Evolutionary conservation across 768 basidiomycete genomes (phyloP).

Genomic region (Kwoniella dendrophila): DNA sequence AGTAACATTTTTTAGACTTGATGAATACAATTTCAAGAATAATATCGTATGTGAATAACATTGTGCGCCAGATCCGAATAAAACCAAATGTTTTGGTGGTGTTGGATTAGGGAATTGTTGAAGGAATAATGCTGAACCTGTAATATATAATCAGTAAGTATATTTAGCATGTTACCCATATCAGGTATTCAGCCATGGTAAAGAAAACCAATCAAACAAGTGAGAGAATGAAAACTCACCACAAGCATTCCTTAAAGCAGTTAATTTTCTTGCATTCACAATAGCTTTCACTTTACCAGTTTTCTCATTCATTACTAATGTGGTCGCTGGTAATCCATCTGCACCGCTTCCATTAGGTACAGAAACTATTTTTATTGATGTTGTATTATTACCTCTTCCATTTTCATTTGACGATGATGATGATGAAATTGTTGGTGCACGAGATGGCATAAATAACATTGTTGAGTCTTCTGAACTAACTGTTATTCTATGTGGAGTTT

Average conservation of each 20-base stretch:
- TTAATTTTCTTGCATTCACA: constrained; percentile 75
- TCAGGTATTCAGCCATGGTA: background rate
- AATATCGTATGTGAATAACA: constrained; percentile 46
- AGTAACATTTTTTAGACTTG: constrained; percentile 31
- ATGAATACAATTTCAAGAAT: constrained; percentile 36
- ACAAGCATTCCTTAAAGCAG: constrained; percentile 79
- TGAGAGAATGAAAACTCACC: too few relatives aligned
- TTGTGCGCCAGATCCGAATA: constrained; percentile 53
- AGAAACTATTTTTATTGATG: constrained; percentile 73
- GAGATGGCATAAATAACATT: constrained; percentile 81
- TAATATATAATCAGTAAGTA: background rate
- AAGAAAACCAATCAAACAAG: background rate
- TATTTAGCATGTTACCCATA: background rate
- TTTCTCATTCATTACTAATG: constrained; percentile 71
- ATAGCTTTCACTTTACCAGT: constrained; percentile 73
- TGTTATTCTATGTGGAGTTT: constrained; percentile 66
- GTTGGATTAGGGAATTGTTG: constrained; percentile 16
- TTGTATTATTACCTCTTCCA: too few relatives aligned
- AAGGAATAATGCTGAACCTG: constrained; percentile 49
- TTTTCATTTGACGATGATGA: too few relatives aligned
- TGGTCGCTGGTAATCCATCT: constrained; percentile 75
- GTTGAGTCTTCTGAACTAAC: constrained; percentile 64
- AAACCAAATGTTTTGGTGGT: constrained; percentile 27
- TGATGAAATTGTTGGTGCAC: constrained; percentile 56
- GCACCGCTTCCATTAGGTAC: constrained; percentile 62